Conservation (phyloP, 2,329 filamentous ascomycete genomes). For the Aspergillus sp. region DNA sequence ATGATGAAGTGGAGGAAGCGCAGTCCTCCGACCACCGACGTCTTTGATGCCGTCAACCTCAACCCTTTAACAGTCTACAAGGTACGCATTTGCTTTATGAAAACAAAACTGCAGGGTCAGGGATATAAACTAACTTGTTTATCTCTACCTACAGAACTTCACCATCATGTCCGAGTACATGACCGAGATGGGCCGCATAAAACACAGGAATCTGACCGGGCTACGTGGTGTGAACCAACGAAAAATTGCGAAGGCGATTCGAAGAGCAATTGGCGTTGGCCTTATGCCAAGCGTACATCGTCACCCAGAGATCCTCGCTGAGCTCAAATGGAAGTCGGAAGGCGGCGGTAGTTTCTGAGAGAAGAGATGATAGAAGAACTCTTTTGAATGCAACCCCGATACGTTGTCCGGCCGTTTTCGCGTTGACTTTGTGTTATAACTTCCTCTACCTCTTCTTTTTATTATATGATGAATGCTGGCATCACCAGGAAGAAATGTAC, state of each 20-base stretch:
- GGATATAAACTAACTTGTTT: background rate
- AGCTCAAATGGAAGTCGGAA: conserved; percentile 31
- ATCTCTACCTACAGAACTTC: conserved; percentile 68
- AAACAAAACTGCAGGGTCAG: conserved; percentile 9
- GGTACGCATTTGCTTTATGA: conserved; percentile 51
- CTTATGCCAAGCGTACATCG: conserved; percentile 87
- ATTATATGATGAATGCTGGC: conserved; percentile 10
- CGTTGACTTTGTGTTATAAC: background rate
- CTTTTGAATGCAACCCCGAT: background rate
- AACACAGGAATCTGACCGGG: conserved; percentile 71
- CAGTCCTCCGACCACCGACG: conserved; percentile 61
- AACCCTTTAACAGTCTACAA: conserved; percentile 85
- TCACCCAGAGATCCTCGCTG: conserved; percentile 76
- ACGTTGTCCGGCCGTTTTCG: background rate
- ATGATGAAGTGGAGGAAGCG: conserved; percentile 74
- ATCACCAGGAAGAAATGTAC: conserved; percentile 10
- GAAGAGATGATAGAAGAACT: background rate
- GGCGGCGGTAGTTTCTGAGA: conserved; percentile 19
- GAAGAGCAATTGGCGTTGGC: conserved; percentile 83
- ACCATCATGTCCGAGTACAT: conserved; percentile 87
- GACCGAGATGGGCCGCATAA: conserved; percentile 81
- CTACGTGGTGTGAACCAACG: conserved; percentile 87
- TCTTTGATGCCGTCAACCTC: conserved; percentile 75
- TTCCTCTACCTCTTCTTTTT: background rate
- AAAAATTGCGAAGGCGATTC: conserved; percentile 87